Evolutionary conservation across 73 alveolate genomes (phyloP).

Genomic region (Paramecium tetraurelia): DNA sequence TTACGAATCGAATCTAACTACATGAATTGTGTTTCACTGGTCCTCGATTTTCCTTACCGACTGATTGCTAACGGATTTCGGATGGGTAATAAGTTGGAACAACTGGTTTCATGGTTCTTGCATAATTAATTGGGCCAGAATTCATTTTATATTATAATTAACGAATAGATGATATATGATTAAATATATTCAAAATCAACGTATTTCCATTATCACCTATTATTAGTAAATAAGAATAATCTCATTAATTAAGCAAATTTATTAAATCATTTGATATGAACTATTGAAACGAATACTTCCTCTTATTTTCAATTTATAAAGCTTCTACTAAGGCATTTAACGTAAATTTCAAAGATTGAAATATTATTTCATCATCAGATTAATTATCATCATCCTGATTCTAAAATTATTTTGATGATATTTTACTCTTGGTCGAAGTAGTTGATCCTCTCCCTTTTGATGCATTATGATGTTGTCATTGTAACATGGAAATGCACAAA

Average conservation of each 20-base stretch:
- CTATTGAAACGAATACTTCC: background rate
- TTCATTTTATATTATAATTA: background rate
- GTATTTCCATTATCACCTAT: background rate
- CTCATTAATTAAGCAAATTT: background rate
- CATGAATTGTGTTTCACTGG: background rate
- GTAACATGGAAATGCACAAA: background rate
- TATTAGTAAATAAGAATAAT: background rate
- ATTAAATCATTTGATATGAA: background rate
- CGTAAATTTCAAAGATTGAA: background rate
- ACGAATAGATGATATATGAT: background rate
- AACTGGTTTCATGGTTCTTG: constrained; percentile 2
- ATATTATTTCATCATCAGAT: constrained; percentile 8
- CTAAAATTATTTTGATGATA: background rate
- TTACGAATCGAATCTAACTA: background rate
- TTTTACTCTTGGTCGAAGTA: background rate
- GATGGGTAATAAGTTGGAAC: constrained; percentile 11
- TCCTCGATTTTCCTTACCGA: background rate
- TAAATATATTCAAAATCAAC: background rate
- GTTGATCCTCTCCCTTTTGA: background rate
- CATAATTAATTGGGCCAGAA: background rate
- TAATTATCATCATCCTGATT: constrained; percentile 18
- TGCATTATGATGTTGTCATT: background rate
- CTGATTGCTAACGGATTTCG: background rate
- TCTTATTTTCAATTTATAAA: background rate
- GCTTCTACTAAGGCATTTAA: background rate